These are phyloP conservation scores for Venturia oleaginea DNA, from an alignment of 2,329 filamentous ascomycete species.

Conservation along the genomic window DNA sequence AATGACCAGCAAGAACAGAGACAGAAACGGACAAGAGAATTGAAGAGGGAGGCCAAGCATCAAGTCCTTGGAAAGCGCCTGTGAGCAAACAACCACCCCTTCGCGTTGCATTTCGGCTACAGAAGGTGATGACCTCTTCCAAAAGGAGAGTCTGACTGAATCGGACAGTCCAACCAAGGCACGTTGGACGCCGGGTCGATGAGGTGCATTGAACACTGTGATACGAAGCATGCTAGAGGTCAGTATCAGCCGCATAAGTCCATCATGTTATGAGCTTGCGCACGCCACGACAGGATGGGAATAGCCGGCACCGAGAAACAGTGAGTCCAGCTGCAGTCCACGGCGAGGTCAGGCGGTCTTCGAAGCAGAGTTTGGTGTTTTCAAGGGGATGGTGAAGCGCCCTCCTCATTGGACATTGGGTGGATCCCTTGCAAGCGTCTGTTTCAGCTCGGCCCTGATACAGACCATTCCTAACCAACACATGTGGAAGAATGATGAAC, in stretches of 20 bases:
- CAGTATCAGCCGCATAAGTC: conserved; percentile 3
- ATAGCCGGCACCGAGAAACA: not conserved
- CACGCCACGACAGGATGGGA: not conserved
- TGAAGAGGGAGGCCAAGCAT: conserved; percentile 5
- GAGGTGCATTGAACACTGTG: not conserved
- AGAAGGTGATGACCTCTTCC: not conserved
- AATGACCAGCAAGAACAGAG: not conserved
- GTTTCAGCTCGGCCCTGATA: not conserved
- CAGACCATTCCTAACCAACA: not conserved
- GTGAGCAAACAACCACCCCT: not conserved
- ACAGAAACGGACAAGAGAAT: not conserved
- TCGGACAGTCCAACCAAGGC: conserved; percentile 4
- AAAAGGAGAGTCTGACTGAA: not conserved
- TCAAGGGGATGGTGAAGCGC: not conserved
- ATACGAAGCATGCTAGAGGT: conserved; percentile 5
- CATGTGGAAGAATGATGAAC: not conserved
- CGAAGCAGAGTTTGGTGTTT: not conserved
- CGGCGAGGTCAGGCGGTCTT: not conserved
- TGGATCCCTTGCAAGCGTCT: not conserved
- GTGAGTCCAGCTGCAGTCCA: not conserved
- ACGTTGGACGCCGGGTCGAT: not conserved
- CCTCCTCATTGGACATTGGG: not conserved
- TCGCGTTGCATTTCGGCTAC: conserved; percentile 2
- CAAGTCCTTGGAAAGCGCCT: conserved; percentile 5
- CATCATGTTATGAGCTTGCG: conserved; percentile 5